These are phyloP conservation scores for Corniculantispora saksenae DNA, from an alignment of 2,329 filamentous ascomycete species.

Conservation along the genomic window DNA sequence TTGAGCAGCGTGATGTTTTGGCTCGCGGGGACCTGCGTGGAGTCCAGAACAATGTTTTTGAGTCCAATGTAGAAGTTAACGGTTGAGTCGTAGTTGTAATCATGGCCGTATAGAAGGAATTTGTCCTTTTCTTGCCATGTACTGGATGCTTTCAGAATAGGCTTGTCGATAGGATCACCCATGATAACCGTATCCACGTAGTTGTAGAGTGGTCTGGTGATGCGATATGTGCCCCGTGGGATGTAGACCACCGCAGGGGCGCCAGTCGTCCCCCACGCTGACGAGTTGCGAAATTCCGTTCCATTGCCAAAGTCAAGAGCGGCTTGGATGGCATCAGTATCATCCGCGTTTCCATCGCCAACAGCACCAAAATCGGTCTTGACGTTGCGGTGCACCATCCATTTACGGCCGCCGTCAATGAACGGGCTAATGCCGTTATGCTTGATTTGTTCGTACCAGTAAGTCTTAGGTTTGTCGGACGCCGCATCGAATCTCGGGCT, in stretches of 20 bases:
- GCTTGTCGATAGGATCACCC: conserved; percentile 32
- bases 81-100: conserved; percentile 29
- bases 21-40: conserved; percentile 23
- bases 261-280: conserved; percentile 22
- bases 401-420: conserved; percentile 21
- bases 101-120: conserved; percentile 22
- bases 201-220: conserved; percentile 32
- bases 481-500: neutral
- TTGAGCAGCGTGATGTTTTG: conserved; percentile 29
- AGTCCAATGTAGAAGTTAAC: conserved; percentile 38
- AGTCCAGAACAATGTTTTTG: conserved; percentile 34
- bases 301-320: conserved; percentile 22
- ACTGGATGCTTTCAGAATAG: conserved; percentile 29
- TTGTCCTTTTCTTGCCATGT: conserved; percentile 16
- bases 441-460: conserved; percentile 23
- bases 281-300: conserved; percentile 17
- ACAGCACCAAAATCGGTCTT: conserved; percentile 64
- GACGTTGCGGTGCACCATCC: conserved; percentile 67
- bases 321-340: conserved; percentile 68
- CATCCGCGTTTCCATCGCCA: conserved; percentile 66
- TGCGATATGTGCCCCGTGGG: conserved; percentile 33
- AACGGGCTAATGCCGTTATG: conserved; percentile 25
- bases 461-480: neutral
- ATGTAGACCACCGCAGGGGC: conserved; percentile 30
- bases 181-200: conserved; percentile 34